Evolutionary conservation across 495 filamentous ascomycete species (phyloP).

Genomic region (Neurospora tetraspora): DNA sequence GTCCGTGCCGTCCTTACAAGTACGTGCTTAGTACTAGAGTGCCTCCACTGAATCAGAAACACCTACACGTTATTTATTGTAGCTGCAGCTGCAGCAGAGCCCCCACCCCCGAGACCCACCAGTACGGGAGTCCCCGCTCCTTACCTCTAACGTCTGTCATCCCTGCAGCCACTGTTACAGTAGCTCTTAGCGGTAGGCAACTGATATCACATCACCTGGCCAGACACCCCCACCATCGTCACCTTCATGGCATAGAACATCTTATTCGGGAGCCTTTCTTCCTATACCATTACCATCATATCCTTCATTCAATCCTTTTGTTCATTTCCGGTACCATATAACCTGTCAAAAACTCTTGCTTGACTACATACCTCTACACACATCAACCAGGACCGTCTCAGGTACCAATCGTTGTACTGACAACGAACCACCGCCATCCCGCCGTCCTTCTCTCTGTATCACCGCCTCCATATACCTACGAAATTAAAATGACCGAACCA

Average conservation of each 20-base stretch:
- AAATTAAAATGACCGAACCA: constrained; percentile 14
- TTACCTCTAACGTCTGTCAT: not conserved
- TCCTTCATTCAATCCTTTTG: not conserved
- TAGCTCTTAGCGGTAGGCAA: not conserved
- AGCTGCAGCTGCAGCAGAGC: not conserved
- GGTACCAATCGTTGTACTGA: not conserved
- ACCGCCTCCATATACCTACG: not conserved
- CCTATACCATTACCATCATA: not conserved
- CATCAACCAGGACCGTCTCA: not conserved
- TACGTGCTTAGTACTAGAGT: not conserved
- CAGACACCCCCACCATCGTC: not conserved
- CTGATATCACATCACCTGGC: not conserved
- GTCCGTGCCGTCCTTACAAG: not conserved
- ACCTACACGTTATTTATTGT: not conserved
- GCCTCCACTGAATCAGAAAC: not conserved
- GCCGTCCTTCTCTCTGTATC: not conserved
- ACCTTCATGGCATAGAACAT: not conserved
- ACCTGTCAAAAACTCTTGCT: not conserved
- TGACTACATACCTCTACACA: not conserved
- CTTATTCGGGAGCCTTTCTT: not conserved
- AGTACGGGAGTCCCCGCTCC: not conserved
- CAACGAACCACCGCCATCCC: not conserved
- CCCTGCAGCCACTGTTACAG: not conserved
- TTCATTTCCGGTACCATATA: not conserved
- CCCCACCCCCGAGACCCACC: not conserved